phyloP scores from a whole-genome alignment of 1,139 yeast genomes.

The Yamadazyma dushanensis region DNA sequence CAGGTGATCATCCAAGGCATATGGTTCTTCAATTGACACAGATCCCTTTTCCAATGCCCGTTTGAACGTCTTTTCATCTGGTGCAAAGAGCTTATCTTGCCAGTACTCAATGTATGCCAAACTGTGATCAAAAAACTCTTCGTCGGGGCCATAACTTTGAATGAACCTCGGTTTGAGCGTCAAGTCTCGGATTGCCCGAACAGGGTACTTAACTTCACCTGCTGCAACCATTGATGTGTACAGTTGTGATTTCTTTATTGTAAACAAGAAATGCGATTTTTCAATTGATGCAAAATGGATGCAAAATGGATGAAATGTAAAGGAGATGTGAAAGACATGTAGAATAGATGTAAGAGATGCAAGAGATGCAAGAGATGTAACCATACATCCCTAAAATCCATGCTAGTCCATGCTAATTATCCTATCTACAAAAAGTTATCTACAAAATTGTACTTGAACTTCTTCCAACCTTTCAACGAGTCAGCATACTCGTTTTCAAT shows the following conservation, averaged over 20 bases:
- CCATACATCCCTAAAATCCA: neutral
- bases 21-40: neutral
- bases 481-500: constrained; percentile 38
- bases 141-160: constrained; percentile 36
- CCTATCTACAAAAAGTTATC: constrained; percentile 26
- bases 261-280: neutral
- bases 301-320: too few species aligned
- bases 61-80: constrained; percentile 27
- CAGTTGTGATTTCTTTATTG: neutral
- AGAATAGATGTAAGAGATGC: too few species aligned
- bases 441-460: constrained; percentile 32
- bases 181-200: constrained; percentile 19
- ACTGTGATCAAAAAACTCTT: constrained; percentile 25
- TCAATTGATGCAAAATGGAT: constrained; percentile 1
- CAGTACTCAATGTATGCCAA: constrained; percentile 32
- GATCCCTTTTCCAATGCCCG: constrained; percentile 3
- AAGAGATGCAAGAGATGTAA: too few species aligned
- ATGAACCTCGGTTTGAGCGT: constrained; percentile 37
- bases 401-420: too few species aligned
- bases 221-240: neutral
- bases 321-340: too few species aligned
- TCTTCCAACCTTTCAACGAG: constrained; percentile 47
- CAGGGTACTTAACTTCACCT: constrained; percentile 5
- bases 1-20: neutral
- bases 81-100: constrained; percentile 34